Evolutionary conservation across 192 early-diverging fungal genomes (phyloP).

Genomic region (Podila epicladia): DNA sequence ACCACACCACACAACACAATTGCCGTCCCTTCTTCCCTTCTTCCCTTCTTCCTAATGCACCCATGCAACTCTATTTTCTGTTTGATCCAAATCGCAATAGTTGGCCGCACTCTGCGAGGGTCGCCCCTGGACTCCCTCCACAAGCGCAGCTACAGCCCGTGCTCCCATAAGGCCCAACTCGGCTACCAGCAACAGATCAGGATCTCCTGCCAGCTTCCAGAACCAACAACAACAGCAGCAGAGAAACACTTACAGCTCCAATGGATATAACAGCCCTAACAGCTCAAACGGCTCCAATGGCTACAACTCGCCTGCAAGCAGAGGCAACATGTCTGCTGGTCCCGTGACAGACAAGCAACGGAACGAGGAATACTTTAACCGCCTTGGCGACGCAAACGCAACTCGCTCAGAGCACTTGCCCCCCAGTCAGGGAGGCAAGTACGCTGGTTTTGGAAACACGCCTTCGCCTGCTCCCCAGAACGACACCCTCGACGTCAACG

Average conservation of each 20-base stretch:
- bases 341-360: constrained; percentile 61
- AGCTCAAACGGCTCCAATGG: constrained; percentile 12
- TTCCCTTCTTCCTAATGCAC: no score
- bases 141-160: constrained; percentile 19
- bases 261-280: constrained; percentile 33
- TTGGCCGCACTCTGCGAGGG: constrained; percentile 69
- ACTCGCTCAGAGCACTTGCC: constrained; percentile 67
- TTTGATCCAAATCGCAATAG: constrained; percentile 22
- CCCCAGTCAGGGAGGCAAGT: constrained; percentile 82
- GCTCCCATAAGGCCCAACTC: constrained; percentile 40
- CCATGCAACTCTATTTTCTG: neutral
- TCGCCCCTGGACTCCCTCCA: constrained; percentile 63
- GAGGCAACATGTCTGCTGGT: constrained; percentile 9
- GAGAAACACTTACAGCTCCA: constrained; percentile 19
- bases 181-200: constrained; percentile 33
- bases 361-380: constrained; percentile 85
- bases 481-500: constrained; percentile 57
- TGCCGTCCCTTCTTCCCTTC: no score
- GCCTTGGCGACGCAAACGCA: constrained; percentile 68
- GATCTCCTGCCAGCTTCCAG: constrained; percentile 36
- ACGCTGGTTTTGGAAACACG: constrained; percentile 77
- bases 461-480: constrained; percentile 39
- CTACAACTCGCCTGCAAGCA: constrained; percentile 12
- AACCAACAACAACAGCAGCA: constrained; percentile 14
- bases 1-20: neutral